phyloP scores from a whole-genome alignment of 495 filamentous ascomycete genomes.

The Cetradonia linearis region DNA sequence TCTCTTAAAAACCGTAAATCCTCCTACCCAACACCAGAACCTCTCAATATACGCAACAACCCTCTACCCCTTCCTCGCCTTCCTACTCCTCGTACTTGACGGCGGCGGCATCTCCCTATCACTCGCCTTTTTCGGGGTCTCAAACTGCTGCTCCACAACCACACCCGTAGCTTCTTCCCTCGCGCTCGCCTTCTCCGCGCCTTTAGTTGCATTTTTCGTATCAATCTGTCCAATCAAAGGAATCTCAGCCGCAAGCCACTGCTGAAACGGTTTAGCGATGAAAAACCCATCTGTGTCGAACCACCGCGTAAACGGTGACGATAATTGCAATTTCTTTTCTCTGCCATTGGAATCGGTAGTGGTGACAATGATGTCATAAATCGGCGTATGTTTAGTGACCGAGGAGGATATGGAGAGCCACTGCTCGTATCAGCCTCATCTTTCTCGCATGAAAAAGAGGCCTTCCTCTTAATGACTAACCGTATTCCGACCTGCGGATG shows the following conservation, averaged over 20 bases:
- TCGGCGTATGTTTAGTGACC: slow-evolving; percentile 64
- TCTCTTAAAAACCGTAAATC: no score
- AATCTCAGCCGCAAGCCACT: slow-evolving; percentile 62
- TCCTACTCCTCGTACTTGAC: slow-evolving; percentile 11
- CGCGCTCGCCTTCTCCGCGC: slow-evolving; percentile 2
- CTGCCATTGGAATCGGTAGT: slow-evolving; percentile 28
- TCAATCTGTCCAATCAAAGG: slow-evolving; percentile 59
- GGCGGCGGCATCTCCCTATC: slow-evolving; percentile 1
- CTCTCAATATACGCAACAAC: not conserved
- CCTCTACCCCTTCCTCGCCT: not conserved
- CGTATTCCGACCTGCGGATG: slow-evolving; percentile 36
- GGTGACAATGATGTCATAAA: slow-evolving; percentile 62
- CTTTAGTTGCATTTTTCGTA: slow-evolving; percentile 41
- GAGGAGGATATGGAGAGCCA: slow-evolving; percentile 59
- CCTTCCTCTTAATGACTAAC: no score
- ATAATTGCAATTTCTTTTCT: slow-evolving; percentile 38
- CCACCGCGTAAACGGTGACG: slow-evolving; percentile 71
- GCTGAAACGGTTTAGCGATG: slow-evolving; percentile 72
- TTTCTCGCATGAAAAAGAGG: not conserved
- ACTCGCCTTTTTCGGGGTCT: slow-evolving; percentile 13
- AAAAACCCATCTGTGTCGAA: slow-evolving; percentile 77
- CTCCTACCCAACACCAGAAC: no score
- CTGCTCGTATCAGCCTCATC: slow-evolving; percentile 4
- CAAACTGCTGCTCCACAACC: slow-evolving; percentile 12
- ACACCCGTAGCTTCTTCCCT: slow-evolving; percentile 1